Evolutionary conservation across 2,329 filamentous ascomycete genomes (phyloP), one percentile per base, ranked within the genome.

Genomic region (Phialocephala sp.): DNA sequence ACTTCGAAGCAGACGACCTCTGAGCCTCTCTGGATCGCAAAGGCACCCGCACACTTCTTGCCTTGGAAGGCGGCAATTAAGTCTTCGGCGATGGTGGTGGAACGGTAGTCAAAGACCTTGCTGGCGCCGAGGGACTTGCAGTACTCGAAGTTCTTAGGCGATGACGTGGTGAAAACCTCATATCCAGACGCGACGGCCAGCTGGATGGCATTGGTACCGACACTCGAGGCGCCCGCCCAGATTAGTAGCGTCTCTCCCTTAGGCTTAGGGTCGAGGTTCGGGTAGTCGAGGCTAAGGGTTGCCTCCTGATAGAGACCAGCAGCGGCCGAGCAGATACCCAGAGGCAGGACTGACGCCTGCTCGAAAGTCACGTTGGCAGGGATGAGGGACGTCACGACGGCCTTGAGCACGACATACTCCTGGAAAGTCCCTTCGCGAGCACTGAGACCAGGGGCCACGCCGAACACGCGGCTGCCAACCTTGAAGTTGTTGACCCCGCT

Each of bases 391-490:
- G 71, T 64, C 37, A 73, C 35, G 36, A 71, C 62, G 1, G 60
- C 67, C 15, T 63, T 52, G 1, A 75, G 35, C 9, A 74, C 63
- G n/a, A 69, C 69, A 65, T 75, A 76, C 41, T 71, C 63, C 62
- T 77, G 75, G 27, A 32, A 32, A 32, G 27, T 6, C 6, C 27
- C 27, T 32, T 32, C 27, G 27, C 27, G 27, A 6, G 27, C 27
- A 32, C 27, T 32, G 27, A 32, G 6, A 32, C 27, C 27, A 32
- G 27, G 3, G 27, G 27, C 27, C n/a, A 66, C 65, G 5, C 74
- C 60, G 27, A 81, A 73, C 64, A 87, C 83, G 43, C 80, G 79
- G 77, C 87, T 84, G 64, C 86, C 85, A 60, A 79, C 76, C 73
- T 81, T 79, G 77, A 83, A 84, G 43, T 78, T 77, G 9, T 60